Percentiles rank a stretch among this genome's conserved stretches.
These are phyloP conservation scores for Talaromyces stipitatus DNA, from an alignment of 495 filamentous ascomycete genomes.

Conservation along the genomic window DNA sequence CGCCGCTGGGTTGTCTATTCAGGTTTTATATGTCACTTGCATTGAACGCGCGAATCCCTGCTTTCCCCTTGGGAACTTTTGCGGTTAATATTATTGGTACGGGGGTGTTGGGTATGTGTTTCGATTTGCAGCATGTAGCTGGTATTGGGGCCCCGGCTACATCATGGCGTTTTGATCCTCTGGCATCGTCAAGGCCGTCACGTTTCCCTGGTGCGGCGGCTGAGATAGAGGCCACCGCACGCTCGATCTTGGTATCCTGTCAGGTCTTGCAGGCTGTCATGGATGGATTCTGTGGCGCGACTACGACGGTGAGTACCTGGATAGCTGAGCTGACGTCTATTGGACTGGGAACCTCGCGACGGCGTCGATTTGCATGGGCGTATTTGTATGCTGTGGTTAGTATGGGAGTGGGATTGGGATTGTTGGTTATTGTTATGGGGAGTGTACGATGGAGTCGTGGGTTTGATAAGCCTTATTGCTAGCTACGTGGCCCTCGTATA, in stretches of 20 bases:
- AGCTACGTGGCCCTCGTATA: background rate
- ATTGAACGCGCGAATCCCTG: slow-evolving; percentile 56
- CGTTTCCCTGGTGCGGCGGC: background rate
- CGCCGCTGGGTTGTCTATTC: slow-evolving; percentile 69
- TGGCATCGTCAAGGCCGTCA: background rate
- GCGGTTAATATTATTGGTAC: slow-evolving; percentile 75
- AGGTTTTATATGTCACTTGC: slow-evolving; percentile 64
- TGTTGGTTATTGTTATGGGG: slow-evolving; percentile 65
- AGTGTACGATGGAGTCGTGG: slow-evolving; percentile 66
- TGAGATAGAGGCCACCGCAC: background rate
- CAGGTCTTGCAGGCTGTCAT: slow-evolving; percentile 69
- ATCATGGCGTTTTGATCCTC: background rate
- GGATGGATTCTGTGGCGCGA: slow-evolving; percentile 81
- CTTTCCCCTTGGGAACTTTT: slow-evolving; percentile 89
- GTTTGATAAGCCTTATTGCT: slow-evolving; percentile 27
- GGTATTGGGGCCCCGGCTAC: slow-evolving; percentile 17
- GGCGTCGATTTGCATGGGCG: slow-evolving; percentile 39
- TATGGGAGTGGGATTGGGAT: slow-evolving; percentile 49
- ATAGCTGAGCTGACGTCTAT: slow-evolving; percentile 51
- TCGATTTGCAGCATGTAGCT: slow-evolving; percentile 58
- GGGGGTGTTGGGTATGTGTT: slow-evolving; percentile 54
- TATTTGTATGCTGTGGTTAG: slow-evolving; percentile 65
- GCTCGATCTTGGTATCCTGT: slow-evolving; percentile 41
- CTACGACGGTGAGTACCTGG: slow-evolving; percentile 86
- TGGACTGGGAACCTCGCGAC: slow-evolving; percentile 30